Base-by-base conservation (phyloP, 2,329 filamentous ascomycete genomes). In the Aureobasidium sp. region DNA sequence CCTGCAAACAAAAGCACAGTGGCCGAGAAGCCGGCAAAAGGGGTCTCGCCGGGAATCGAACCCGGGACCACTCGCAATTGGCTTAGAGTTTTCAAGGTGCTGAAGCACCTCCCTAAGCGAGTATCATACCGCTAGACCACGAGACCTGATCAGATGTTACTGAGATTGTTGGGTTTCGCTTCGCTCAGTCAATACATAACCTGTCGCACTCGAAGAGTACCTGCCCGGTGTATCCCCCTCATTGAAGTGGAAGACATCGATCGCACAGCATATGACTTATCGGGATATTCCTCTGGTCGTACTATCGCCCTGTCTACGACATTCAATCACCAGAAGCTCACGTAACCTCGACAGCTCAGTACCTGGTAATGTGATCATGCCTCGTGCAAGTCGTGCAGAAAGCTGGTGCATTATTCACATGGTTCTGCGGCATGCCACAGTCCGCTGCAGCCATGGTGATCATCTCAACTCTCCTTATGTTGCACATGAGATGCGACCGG, bases 61-160 rank as follows among this genome's bases (percentile, higher is more conserved):
- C 31, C 29, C 31, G 48, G 31, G 48, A 51, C 48, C 31, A 51
- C 48, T 51, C 48, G 48, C 48, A 51, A 34, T 34, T 49, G 29
- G 47, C 47, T 49, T 49, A 34, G 47, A 34, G 27, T 34, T 34
- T 44, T 45, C 39, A 57, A 57, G 41, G 6, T 47, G 17, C n/a
- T 5, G 9, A 6, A 17, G 27, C 39, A 57, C 5, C 53, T 47
- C 41, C 53, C 53, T 57, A 57, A 57, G 53, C 53, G 53, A 57
- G 53, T 57, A 57, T 57, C 53, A 57, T 57, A 57, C 53, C 53
- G 36, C 53, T 57, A 57, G 53, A 57, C 53, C 53, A 57, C 39
- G 41, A 41, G 37, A 57, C 53, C 53, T 57, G 37, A 41, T 55
- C 51, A 39, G 34, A 15, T 3, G 20, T 11, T 11, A 25, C 41